phyloP scores from a whole-genome alignment of 805 yeast genomes.

The Wickerhamiella sorbophila region DNA sequence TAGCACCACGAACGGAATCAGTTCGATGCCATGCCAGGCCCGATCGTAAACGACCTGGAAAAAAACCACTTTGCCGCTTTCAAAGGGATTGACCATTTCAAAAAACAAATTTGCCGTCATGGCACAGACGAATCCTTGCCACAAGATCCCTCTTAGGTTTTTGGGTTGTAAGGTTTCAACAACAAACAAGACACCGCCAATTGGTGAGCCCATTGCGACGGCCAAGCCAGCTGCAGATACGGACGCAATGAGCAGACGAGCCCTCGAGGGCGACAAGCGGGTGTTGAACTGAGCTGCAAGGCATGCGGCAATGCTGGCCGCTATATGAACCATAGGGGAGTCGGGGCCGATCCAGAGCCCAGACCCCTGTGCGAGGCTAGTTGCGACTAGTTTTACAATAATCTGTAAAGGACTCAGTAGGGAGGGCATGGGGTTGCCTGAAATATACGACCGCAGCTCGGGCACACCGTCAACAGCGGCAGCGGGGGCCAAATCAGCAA shows the following conservation, averaged over 20 bases:
- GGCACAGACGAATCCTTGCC: constrained; percentile 75
- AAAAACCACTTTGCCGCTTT: constrained; percentile 39
- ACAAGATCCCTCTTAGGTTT: constrained; percentile 52
- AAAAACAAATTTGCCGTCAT: constrained; percentile 55
- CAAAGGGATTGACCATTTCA: constrained; percentile 37
- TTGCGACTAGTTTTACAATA: constrained; percentile 41
- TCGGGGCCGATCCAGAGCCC: constrained; percentile 79
- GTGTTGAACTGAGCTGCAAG: constrained; percentile 31
- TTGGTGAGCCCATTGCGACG: constrained; percentile 75
- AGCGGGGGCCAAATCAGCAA: constrained; percentile 24
- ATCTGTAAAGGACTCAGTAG: constrained; percentile 41
- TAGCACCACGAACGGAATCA: constrained; percentile 54
- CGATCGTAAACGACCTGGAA: constrained; percentile 55
- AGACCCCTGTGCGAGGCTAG: constrained; percentile 52
- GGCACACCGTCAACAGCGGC: constrained; percentile 52
- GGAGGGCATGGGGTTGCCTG: constrained; percentile 44
- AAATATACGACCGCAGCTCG: constrained; percentile 52
- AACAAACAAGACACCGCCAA: constrained; percentile 75
- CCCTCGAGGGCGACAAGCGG: constrained; percentile 12
- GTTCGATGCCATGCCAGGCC: constrained; percentile 58
- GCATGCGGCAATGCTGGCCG: constrained; percentile 21
- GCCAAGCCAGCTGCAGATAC: constrained; percentile 76
- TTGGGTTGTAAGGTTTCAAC: constrained; percentile 35
- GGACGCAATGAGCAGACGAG: constrained; percentile 55
- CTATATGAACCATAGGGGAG: constrained; percentile 73